Evolutionary conservation across 306 rosid genomes (phyloP).

Genomic region (Citrullus colocynthis): DNA sequence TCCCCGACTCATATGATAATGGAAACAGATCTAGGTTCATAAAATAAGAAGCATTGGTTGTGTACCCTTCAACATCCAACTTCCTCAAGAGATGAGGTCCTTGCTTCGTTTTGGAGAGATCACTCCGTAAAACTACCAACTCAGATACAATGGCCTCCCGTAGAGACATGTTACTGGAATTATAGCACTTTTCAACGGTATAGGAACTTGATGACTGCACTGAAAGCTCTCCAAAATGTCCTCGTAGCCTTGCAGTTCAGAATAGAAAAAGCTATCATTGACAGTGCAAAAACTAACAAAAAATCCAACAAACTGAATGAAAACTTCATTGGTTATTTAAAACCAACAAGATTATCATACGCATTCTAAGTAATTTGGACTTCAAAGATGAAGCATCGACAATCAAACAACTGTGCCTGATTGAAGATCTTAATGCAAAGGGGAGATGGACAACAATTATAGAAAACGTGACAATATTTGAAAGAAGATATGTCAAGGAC

Average conservation of each 20-base stretch:
- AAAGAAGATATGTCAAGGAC: not conserved
- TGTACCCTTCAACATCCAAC: constrained; percentile 80
- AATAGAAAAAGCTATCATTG: not conserved
- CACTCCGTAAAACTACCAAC: constrained; percentile 42
- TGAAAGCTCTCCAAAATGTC: constrained; percentile 74
- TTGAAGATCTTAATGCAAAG: not conserved
- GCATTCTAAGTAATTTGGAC: not conserved
- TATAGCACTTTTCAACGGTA: constrained; percentile 71
- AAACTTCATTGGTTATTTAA: not conserved
- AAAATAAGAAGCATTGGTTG: not conserved
- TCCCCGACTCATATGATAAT: not conserved
- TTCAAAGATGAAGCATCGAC: not conserved
- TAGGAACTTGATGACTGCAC: constrained; percentile 56
- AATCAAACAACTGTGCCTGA: not conserved
- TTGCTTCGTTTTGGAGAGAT: constrained; percentile 75
- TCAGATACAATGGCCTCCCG: constrained; percentile 80
- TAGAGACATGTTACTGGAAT: constrained; percentile 47
- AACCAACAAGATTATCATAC: not conserved
- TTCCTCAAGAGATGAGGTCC: constrained; percentile 72
- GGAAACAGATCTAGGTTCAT: not conserved
- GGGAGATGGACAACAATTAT: not conserved
- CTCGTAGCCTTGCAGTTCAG: constrained; percentile 48
- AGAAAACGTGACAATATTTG: not conserved
- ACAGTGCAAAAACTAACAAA: not conserved
- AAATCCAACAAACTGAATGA: not conserved